These are phyloP conservation scores for Alternaria incomplexa DNA, from an alignment of 2,329 filamentous ascomycete genomes.

Conservation along the genomic window DNA sequence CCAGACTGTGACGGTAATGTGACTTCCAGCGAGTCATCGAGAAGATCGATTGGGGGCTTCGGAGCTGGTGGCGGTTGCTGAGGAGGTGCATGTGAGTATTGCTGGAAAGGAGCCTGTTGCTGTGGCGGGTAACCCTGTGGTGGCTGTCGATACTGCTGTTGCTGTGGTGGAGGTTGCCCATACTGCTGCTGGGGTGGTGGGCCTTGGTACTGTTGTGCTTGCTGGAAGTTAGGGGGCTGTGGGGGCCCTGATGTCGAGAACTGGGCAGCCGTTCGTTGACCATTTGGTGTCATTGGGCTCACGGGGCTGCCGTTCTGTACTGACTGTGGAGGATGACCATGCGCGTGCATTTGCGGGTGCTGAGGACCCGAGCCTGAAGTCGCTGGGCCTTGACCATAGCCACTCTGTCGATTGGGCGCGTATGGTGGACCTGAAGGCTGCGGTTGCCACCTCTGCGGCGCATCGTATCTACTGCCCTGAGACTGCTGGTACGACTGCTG, in stretches of 20 bases:
- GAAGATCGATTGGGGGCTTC: slow-evolving; percentile 56
- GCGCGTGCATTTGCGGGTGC: slow-evolving; percentile 37
- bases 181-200: slow-evolving; percentile 18
- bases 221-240: slow-evolving; percentile 21
- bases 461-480: slow-evolving; percentile 26
- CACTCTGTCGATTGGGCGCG: slow-evolving; percentile 25
- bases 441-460: slow-evolving; percentile 26
- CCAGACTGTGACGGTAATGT: slow-evolving; percentile 59
- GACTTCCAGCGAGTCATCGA: slow-evolving; percentile 68
- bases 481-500: slow-evolving; percentile 24
- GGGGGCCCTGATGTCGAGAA: slow-evolving; percentile 29
- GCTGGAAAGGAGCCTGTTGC: slow-evolving; percentile 24
- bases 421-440: slow-evolving; percentile 20
- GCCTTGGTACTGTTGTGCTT: slow-evolving; percentile 23
- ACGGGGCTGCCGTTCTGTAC: slow-evolving; percentile 44
- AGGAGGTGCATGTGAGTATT: slow-evolving; percentile 26
- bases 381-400: slow-evolving; percentile 35
- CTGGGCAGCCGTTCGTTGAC: slow-evolving; percentile 26
- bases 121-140: slow-evolving; percentile 19
- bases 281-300: slow-evolving; percentile 44
- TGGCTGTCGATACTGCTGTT: slow-evolving; percentile 18
- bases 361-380: slow-evolving; percentile 33
- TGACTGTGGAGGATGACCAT: slow-evolving; percentile 23
- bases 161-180: slow-evolving; percentile 13
- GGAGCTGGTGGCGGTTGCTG: slow-evolving; percentile 36